A percentile compares a stretch with the other conserved stretches of the same genome.
These are phyloP conservation scores for Mortierella antarctica DNA, from an alignment of 192 early-diverging fungal genomes.

Conservation along the genomic window DNA sequence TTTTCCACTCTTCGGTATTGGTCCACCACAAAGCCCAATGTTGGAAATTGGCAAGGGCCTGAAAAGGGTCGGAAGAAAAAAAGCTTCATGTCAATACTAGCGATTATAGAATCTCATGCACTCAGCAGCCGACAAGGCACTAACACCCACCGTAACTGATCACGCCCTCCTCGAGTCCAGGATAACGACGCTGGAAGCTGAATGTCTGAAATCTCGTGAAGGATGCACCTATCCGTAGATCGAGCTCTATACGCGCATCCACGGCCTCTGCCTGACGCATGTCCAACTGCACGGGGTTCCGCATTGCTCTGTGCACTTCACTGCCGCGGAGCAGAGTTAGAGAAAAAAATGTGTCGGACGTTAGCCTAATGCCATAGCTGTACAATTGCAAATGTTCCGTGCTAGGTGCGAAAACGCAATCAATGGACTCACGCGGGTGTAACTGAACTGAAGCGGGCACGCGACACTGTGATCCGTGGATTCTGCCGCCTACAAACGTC, in stretches of 20 bases:
- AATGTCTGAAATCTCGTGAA: conserved; percentile 95
- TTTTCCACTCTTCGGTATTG: conserved; percentile 76
- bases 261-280: conserved; percentile 82
- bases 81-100: not conserved
- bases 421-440: conserved; percentile 67
- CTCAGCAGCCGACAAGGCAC: not conserved
- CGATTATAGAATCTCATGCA: not conserved
- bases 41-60: conserved; percentile 97
- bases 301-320: conserved; percentile 84
- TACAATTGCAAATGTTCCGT: not conserved
- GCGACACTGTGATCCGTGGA: conserved; percentile 71
- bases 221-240: conserved; percentile 90
- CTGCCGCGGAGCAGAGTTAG: conserved; percentile 42
- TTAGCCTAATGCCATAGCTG: not conserved
- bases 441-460: conserved; percentile 93
- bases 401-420: not conserved
- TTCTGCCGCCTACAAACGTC: conserved; percentile 74
- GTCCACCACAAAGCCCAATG: conserved; percentile 95
- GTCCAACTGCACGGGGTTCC: conserved; percentile 78
- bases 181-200: conserved; percentile 66
- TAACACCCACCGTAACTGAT: conserved; percentile 81
- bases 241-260: conserved; percentile 85
- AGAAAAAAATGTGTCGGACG: not conserved
- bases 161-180: conserved; percentile 61
- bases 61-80: conserved; percentile 1